Conservation (phyloP, 2,329 filamentous ascomycete species). For the Escovopsis weberi region DNA sequence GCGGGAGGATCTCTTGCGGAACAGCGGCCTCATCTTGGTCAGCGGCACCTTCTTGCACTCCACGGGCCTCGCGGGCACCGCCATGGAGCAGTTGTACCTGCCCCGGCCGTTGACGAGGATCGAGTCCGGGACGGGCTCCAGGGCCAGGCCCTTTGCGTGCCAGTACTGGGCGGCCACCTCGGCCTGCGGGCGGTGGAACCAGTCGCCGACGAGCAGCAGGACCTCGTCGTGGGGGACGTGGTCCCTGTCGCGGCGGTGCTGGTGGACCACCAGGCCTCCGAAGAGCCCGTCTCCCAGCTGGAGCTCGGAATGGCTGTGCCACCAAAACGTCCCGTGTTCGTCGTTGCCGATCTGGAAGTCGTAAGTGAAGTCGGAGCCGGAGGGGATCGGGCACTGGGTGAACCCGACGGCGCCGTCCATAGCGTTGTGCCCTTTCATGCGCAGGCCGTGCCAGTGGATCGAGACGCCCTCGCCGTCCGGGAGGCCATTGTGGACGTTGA, state of each 20-base stretch:
- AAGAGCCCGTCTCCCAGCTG: slow-evolving; percentile 39
- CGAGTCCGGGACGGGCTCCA: slow-evolving; percentile 21
- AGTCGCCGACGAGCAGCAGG: slow-evolving; percentile 35
- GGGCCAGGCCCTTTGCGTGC: slow-evolving; percentile 24
- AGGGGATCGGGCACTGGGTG: slow-evolving; percentile 35
- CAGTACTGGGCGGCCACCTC: slow-evolving; percentile 17
- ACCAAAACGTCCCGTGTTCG: slow-evolving; percentile 42
- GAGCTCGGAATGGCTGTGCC: slow-evolving; percentile 41
- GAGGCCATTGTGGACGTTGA: slow-evolving; percentile 49
- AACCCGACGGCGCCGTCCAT: slow-evolving; percentile 47
- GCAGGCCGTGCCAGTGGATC: slow-evolving; percentile 63
- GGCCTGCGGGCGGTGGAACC: slow-evolving; percentile 24
- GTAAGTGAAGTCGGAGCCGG: slow-evolving; percentile 39
- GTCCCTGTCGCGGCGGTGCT: slow-evolving; percentile 19
- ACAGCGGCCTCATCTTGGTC: slow-evolving; percentile 6
- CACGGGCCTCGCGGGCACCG: slow-evolving; percentile 12
- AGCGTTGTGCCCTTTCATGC: slow-evolving; percentile 54
- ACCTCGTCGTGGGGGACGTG: slow-evolving; percentile 31
- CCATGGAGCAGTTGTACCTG: slow-evolving; percentile 17
- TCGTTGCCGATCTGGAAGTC: slow-evolving; percentile 38
- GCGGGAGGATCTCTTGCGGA: background rate
- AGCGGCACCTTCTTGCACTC: slow-evolving; percentile 6
- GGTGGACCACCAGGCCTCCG: slow-evolving; percentile 44
- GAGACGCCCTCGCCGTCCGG: slow-evolving; percentile 44
- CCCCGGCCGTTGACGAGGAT: slow-evolving; percentile 22